phyloP scores from a whole-genome alignment of 2,329 filamentous ascomycete species.

The Cordyceps farinosa region DNA sequence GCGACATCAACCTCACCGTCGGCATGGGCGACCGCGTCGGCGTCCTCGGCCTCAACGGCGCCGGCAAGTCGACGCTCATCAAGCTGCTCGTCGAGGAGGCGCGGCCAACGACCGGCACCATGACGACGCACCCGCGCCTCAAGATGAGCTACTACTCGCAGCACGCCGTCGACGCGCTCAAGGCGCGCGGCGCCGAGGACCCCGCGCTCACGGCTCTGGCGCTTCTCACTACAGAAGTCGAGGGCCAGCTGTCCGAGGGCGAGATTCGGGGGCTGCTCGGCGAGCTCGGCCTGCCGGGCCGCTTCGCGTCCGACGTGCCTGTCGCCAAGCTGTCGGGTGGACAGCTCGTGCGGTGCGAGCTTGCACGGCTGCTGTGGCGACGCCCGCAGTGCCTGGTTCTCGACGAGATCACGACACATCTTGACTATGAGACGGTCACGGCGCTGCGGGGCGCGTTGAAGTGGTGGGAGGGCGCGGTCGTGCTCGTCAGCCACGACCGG shows the following conservation, averaged over 20 bases:
- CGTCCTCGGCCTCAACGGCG: conserved; percentile 74
- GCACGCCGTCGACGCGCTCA: conserved; percentile 69
- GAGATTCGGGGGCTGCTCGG: conserved; percentile 64
- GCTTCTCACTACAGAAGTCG: conserved; percentile 55
- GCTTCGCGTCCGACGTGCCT: conserved; percentile 69
- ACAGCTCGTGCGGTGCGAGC: conserved; percentile 63
- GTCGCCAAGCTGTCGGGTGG: conserved; percentile 73
- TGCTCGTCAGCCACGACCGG: conserved; percentile 77
- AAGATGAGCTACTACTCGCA: conserved; percentile 77
- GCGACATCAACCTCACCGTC: conserved; percentile 64
- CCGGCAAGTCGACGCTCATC: conserved; percentile 77
- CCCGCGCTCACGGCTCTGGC: conserved; percentile 60
- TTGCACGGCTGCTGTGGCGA: conserved; percentile 66
- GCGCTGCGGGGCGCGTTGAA: conserved; percentile 65
- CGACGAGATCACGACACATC: conserved; percentile 80
- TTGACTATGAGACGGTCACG: conserved; percentile 77
- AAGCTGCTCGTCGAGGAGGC: conserved; percentile 62
- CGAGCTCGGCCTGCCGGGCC: conserved; percentile 66
- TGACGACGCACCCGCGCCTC: conserved; percentile 65
- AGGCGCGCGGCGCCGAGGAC: conserved; percentile 47
- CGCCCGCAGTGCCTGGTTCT: conserved; percentile 70
- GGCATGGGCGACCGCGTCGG: conserved; percentile 72
- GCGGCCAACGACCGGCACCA: conserved; percentile 56
- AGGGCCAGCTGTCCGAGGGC: conserved; percentile 57
- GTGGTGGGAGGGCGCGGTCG: conserved; percentile 67